Evolutionary conservation across 345 rosid genomes (phyloP).

Genomic region (Erucastrum elatum): DNA sequence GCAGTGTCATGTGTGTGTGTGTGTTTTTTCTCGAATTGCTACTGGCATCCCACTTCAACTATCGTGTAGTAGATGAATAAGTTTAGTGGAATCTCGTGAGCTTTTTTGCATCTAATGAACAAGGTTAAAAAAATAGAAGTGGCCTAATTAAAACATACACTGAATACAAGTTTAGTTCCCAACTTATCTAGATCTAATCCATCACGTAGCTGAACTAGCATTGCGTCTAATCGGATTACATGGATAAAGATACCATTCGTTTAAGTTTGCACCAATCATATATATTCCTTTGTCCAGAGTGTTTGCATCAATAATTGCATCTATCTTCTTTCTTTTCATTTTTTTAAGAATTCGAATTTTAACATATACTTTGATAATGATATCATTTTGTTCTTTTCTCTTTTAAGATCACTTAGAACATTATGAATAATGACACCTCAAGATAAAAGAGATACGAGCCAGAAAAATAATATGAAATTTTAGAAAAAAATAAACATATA

Average conservation of each 20-base stretch:
- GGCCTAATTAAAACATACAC: not conserved
- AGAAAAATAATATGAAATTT: not conserved
- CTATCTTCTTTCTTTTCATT: not conserved
- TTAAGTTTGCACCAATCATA: conserved; percentile 9
- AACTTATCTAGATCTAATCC: not conserved
- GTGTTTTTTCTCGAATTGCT: not conserved
- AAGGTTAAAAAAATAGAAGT: not conserved
- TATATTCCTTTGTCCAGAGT: not conserved
- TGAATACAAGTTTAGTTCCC: not conserved
- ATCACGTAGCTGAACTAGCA: conserved; percentile 8
- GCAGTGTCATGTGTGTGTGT: not conserved
- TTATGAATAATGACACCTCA: conserved; percentile 2
- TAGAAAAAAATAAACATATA: not conserved
- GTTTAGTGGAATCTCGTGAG: not conserved
- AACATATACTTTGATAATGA: conserved; percentile 8
- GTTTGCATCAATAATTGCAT: conserved; percentile 26
- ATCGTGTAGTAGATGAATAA: not conserved
- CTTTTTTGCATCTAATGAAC: not conserved
- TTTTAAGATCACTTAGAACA: conserved; percentile 4
- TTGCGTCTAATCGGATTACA: not conserved
- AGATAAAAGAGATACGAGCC: not conserved
- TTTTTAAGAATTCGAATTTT: conserved; percentile 17
- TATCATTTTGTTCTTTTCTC: conserved; percentile 19
- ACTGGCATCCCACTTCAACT: not conserved
- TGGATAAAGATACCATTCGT: conserved; percentile 26